Percentiles rank a stretch among this genome's conserved stretches.
phyloP scores from a whole-genome alignment of 75 land plant genomes.

The Picea glauca region DNA sequence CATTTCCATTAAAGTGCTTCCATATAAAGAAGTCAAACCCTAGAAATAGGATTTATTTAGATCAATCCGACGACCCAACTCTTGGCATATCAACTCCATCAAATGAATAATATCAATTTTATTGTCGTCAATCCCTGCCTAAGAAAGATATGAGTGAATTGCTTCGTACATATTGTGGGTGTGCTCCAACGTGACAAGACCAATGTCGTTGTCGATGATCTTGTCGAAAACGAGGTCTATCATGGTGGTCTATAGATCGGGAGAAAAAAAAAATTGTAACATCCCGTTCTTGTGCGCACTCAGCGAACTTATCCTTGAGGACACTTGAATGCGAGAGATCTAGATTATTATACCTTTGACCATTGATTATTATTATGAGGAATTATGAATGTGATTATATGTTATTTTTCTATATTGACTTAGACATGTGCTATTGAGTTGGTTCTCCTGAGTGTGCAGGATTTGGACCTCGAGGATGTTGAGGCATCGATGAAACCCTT shows the following conservation, averaged over 20 bases:
- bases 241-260: constrained; percentile 60
- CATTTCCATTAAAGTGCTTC: constrained; percentile 35
- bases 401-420: no score
- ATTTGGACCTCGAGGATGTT: no score
- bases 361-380: no score
- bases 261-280: constrained; percentile 28
- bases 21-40: constrained; percentile 18
- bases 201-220: constrained; percentile 53
- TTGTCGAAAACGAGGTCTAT: constrained; percentile 75
- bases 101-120: constrained; percentile 82
- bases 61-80: constrained; percentile 30
- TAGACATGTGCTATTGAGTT: no score
- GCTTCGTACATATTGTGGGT: constrained; percentile 49
- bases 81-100: constrained; percentile 39
- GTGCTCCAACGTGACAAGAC: constrained; percentile 55
- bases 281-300: no score
- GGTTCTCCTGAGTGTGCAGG: no score
- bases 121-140: constrained; percentile 62
- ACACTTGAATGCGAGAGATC: no score
- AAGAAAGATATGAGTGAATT: constrained; percentile 49
- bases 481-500: no score
- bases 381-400: no score
- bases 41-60: constrained; percentile 28
- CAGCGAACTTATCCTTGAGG: no score
- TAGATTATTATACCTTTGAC: no score